These are phyloP conservation scores for Botrytis porri DNA, from an alignment of 2,329 filamentous ascomycete species.

Conservation along the genomic window DNA sequence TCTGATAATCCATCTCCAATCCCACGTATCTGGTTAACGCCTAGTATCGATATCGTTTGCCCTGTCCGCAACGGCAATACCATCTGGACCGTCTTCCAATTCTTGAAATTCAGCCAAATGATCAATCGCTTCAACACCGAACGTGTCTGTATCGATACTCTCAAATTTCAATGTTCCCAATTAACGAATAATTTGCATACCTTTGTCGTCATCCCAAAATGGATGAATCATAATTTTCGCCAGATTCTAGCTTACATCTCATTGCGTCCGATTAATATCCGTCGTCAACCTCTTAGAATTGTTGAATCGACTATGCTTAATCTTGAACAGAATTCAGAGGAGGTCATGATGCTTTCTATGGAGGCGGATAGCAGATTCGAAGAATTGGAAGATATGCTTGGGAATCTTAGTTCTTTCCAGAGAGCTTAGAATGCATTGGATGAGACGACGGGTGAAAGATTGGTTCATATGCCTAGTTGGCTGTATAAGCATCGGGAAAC, in stretches of 20 bases:
- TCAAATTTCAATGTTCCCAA: not conserved
- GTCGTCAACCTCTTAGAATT: not conserved
- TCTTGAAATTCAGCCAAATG: not conserved
- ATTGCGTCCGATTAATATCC: not conserved
- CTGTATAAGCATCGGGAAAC: not conserved
- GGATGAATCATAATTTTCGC: not conserved
- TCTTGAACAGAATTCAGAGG: not conserved
- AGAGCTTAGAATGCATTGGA: not conserved
- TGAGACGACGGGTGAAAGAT: too few species aligned
- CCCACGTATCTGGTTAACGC: not conserved
- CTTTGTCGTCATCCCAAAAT: not conserved
- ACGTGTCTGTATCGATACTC: not conserved
- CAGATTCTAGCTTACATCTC: not conserved
- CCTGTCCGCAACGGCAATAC: not conserved
- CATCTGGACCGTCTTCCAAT: not conserved
- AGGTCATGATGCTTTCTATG: not conserved
- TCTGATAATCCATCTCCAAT: too few species aligned
- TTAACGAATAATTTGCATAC: accelerated
- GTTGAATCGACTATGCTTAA: not conserved
- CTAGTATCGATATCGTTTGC: not conserved
- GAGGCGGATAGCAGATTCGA: not conserved
- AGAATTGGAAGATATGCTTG: not conserved
- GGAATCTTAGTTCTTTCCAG: not conserved
- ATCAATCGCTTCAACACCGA: not conserved
- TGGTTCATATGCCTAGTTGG: not conserved